These are phyloP conservation scores for bread wheat (Triticum aestivum) DNA, from an alignment of 176 grass and related monocot genomes.

Conservation along the genomic window IWGSC_CS_RefSeq_v2.1 NC_057807.1:574824072-574824571, in stretches of 20 bases:
- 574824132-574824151: no score
- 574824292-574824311: neutral
- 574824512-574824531: neutral
- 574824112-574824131: no score
- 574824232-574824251: no score
- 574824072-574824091: no score
- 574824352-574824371: neutral
- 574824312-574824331: neutral
- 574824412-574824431: neutral
- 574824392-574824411: constrained; percentile 4
- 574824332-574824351: neutral
- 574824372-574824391: neutral
- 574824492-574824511: neutral
- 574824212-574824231: no score
- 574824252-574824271: neutral
- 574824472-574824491: neutral
- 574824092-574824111: no score
- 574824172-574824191: no score
- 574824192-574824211: no score
- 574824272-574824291: neutral
- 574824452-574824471: neutral
- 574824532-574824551: neutral
- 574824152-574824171: no score
- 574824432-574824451: neutral
- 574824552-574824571: neutral